Percentiles rank a stretch among this genome's conserved stretches.
Conservation (phyloP, 2,329 filamentous ascomycete species). For the Ophiostoma montium region DNA sequence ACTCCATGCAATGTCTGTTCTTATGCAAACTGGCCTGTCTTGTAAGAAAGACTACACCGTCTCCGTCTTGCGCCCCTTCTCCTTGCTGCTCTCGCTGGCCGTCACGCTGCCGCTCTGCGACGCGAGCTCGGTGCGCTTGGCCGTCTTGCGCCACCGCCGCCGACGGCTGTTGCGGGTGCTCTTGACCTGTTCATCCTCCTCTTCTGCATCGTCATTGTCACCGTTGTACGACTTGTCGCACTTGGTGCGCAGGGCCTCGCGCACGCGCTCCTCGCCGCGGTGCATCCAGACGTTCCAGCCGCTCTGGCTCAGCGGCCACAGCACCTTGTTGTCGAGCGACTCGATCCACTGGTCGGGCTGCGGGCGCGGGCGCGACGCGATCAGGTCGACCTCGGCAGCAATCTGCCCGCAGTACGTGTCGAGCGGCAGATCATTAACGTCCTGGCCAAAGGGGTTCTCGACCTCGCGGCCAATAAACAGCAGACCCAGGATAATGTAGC, state of each 20-base stretch:
- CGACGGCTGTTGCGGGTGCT: constrained; percentile 17
- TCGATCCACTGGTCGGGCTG: constrained; percentile 33
- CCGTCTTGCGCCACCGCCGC: background rate
- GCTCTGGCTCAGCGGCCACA: constrained; percentile 27
- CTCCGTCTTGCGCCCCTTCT: background rate
- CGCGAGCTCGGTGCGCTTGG: background rate
- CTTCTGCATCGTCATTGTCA: background rate
- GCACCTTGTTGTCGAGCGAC: constrained; percentile 22
- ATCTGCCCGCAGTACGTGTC: constrained; percentile 52
- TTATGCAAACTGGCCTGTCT: background rate
- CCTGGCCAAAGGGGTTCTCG: constrained; percentile 54
- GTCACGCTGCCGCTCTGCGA: background rate
- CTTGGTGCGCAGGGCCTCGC: constrained; percentile 20
- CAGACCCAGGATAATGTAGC: constrained; percentile 60
- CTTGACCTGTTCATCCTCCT: background rate
- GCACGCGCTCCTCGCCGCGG: constrained; percentile 31
- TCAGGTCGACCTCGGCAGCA: constrained; percentile 47
- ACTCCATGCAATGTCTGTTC: background rate
- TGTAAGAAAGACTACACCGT: background rate
- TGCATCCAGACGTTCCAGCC: constrained; percentile 33
- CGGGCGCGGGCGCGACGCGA: constrained; percentile 40
- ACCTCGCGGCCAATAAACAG: constrained; percentile 53
- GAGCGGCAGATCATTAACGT: constrained; percentile 53
- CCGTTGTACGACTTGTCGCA: background rate
- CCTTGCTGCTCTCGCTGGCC: background rate